A percentile compares a stretch with the other conserved stretches of the same genome.
Evolutionary conservation across 2,329 filamentous ascomycete species (phyloP).

Genomic region (Colletotrichum tamarilloi): DNA sequence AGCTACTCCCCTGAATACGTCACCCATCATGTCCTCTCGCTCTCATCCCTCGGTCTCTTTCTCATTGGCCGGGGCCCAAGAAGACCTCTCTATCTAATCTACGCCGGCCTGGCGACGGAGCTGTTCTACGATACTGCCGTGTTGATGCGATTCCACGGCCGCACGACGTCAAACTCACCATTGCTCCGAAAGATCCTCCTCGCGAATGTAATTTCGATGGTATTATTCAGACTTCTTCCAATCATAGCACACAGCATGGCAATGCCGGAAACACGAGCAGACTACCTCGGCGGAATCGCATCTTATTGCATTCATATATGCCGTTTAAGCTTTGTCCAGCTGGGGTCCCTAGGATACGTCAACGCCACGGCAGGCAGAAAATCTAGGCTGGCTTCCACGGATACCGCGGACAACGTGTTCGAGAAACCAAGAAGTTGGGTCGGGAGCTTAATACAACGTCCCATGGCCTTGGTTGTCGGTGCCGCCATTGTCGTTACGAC

Average conservation of each 20-base stretch:
- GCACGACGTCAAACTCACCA: background rate
- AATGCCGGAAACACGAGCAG: conserved; percentile 1
- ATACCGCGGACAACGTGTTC: background rate
- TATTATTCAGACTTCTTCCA: background rate
- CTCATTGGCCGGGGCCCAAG: background rate
- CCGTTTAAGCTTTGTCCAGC: conserved; percentile 9
- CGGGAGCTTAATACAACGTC: background rate
- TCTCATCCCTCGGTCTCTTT: conserved; percentile 15
- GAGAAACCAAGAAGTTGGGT: background rate
- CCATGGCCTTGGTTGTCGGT: background rate
- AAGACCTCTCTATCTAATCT: conserved; percentile 26
- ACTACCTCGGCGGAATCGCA: background rate
- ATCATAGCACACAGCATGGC: background rate
- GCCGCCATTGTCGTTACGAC: background rate
- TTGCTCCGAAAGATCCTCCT: background rate
- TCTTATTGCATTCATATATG: conserved; percentile 11
- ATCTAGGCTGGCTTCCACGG: too few species aligned
- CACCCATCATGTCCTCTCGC: conserved; percentile 32
- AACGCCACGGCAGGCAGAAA: background rate
- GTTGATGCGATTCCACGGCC: conserved; percentile 17
- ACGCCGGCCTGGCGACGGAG: conserved; percentile 32
- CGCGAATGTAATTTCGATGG: background rate
- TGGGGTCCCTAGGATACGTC: background rate
- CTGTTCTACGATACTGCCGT: conserved; percentile 26
- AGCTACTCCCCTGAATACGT: conserved; percentile 30